Evolutionary conservation across 257 asterid species (phyloP).

Genomic region (Forsythia suspensa): DNA sequence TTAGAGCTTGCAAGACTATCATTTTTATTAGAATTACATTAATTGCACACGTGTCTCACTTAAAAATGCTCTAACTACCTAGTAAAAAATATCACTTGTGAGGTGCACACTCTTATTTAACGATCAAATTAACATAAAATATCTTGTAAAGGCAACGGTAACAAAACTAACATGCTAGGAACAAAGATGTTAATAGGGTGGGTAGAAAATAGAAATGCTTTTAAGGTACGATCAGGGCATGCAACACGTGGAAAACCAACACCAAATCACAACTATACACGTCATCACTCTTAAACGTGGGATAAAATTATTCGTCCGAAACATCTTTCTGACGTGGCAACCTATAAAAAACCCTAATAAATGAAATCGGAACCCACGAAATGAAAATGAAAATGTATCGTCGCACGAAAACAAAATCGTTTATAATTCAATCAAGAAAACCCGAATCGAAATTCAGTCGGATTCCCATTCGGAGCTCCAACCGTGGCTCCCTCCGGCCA

Average conservation of each 20-base stretch:
- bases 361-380: neutral
- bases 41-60: no score
- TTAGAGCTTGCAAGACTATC: no score
- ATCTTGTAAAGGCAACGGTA: no score
- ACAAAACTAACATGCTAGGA: no score
- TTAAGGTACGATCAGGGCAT: no score
- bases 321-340: slow-evolving; percentile 27
- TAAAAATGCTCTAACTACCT: no score
- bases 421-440: neutral
- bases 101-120: no score
- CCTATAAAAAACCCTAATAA: neutral
- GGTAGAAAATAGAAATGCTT: no score
- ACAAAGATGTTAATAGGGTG: no score
- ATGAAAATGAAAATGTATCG: neutral
- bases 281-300: slow-evolving; percentile 29
- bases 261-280: slow-evolving; percentile 24
- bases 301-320: slow-evolving; percentile 7
- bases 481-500: slow-evolving; percentile 19
- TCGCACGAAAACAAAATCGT: neutral
- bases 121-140: no score
- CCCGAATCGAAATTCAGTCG: neutral
- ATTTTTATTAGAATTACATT: no score
- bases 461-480: neutral
- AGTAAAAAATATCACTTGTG: no score
- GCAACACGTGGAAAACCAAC: neutral